Percentiles rank a stretch among this genome's conserved stretches.
Conservation (phyloP, 352 stramenopile genomes). For the Phytophthora crassamura region DNA sequence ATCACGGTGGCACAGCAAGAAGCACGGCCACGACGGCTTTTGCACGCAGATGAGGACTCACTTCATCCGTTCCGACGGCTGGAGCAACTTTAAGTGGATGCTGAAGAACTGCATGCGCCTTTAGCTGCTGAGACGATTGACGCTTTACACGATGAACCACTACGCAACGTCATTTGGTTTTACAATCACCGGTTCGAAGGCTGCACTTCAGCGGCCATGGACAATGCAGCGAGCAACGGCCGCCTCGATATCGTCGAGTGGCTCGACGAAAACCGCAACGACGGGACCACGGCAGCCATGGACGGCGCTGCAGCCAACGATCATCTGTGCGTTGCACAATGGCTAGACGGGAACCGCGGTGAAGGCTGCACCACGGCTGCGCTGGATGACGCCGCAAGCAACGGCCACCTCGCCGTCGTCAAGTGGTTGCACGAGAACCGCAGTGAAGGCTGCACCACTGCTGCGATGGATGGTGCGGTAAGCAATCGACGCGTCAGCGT, state of each 20-base stretch:
- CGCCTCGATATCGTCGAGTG: too few species aligned
- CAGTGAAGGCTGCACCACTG: neutral
- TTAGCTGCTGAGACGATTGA: conserved; percentile 8
- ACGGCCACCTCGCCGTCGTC: neutral
- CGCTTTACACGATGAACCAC: too few species aligned
- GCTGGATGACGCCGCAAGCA: neutral
- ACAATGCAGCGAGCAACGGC: too few species aligned
- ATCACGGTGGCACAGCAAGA: neutral
- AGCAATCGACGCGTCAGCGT: neutral
- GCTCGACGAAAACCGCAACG: conserved; percentile 12
- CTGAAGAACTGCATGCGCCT: conserved; percentile 7
- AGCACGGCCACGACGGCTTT: neutral
- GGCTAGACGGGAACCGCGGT: too few species aligned
- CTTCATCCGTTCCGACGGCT: too few species aligned
- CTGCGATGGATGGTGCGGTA: neutral
- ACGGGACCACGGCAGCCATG: too few species aligned
- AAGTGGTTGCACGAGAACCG: conserved; percentile 1
- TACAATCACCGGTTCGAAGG: neutral
- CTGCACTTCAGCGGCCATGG: conserved; percentile 17
- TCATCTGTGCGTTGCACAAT: too few species aligned
- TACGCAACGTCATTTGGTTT: neutral
- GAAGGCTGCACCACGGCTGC: neutral
- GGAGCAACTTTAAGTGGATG: neutral
- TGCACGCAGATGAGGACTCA: conserved; percentile 3
- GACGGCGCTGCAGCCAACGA: too few species aligned